phyloP scores from a whole-genome alignment of 306 rosid species.

The Corylus avellana region DNA sequence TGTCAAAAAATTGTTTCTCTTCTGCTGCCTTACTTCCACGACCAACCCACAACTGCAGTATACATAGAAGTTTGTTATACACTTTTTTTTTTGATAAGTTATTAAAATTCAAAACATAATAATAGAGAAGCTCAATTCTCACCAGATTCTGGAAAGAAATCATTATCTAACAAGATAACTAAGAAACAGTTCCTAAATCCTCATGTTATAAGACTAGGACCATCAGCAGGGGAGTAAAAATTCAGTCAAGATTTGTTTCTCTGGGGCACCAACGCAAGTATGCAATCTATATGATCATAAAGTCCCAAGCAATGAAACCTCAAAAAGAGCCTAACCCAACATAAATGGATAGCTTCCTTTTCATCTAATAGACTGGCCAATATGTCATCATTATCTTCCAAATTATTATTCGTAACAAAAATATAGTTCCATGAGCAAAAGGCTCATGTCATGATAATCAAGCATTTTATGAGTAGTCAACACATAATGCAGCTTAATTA shows the following conservation, averaged over 20 bases:
- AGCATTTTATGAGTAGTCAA: neutral
- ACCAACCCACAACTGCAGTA: conserved; percentile 93
- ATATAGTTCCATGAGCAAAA: neutral
- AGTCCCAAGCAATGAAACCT: neutral
- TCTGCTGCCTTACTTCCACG: conserved; percentile 90
- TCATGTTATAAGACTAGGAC: neutral
- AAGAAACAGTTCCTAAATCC: neutral
- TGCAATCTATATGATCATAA: neutral
- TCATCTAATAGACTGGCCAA: neutral
- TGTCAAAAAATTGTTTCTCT: conserved; percentile 87
- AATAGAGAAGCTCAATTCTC: conserved; percentile 17
- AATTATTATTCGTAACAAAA: neutral
- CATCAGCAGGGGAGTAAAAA: neutral
- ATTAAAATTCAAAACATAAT: conserved; percentile 14
- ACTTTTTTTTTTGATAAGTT: neutral
- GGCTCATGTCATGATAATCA: neutral
- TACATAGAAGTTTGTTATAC: conserved; percentile 7
- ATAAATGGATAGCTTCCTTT: neutral
- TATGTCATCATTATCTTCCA: neutral
- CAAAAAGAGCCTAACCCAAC: neutral
- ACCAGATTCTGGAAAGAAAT: conserved; percentile 15
- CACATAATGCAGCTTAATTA: neutral
- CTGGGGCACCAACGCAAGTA: neutral
- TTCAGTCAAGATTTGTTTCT: neutral
- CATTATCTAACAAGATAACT: neutral